phyloP scores from a whole-genome alignment of 106 monocot genomes.

The Platanthera zijinensis region DNA sequence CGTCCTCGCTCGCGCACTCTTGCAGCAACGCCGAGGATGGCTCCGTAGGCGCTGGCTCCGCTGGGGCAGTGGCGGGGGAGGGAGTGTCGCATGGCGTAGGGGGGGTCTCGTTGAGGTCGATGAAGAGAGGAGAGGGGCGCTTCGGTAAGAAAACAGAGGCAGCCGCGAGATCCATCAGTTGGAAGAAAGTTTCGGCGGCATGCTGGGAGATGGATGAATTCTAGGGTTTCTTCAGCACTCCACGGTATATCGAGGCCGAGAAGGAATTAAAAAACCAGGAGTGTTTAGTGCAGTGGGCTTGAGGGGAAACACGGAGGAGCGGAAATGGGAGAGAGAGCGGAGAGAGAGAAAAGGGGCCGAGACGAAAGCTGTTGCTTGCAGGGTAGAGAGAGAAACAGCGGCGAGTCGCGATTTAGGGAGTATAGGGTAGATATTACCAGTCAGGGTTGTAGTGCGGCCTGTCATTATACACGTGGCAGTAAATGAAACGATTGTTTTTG shows the following conservation, averaged over 20 bases:
- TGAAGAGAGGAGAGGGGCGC: constrained; percentile 30
- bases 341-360: background rate
- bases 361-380: constrained; percentile 1
- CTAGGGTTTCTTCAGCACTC: constrained; percentile 13
- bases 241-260: background rate
- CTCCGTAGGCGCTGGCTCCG: background rate
- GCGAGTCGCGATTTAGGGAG: constrained; percentile 4
- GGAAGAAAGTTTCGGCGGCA: constrained; percentile 7
- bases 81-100: constrained; percentile 18
- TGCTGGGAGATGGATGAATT: background rate
- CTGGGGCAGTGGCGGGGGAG: constrained; percentile 14
- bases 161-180: constrained; percentile 14
- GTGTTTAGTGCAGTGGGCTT: constrained; percentile 1
- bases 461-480: background rate
- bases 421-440: background rate
- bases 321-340: constrained; percentile 8
- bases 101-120: constrained; percentile 52
- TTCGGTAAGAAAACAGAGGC: background rate
- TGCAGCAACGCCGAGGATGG: background rate
- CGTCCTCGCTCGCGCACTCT: constrained; percentile 16
- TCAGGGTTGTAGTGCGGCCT: background rate
- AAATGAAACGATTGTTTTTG: background rate
- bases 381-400: constrained; percentile 14
- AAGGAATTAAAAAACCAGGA: background rate
- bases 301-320: background rate